Conservation (phyloP, 2,329 filamentous ascomycete species). For the Xylaria sp. region DNA sequence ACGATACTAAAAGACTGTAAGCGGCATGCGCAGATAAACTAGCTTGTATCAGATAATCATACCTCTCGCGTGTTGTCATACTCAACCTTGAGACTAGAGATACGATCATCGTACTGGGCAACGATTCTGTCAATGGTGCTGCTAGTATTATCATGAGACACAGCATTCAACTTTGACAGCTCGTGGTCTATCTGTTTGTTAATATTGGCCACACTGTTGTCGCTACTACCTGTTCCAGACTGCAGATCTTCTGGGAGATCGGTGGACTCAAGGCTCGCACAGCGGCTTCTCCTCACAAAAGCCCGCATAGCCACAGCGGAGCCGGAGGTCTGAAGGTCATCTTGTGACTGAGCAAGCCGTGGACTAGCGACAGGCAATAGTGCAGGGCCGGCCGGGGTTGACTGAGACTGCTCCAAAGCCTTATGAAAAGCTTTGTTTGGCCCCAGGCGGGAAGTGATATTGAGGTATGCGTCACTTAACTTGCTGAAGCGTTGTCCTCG, state of each 20-base stretch:
- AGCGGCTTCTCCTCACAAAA: slow-evolving; percentile 28
- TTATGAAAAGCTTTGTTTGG: slow-evolving; percentile 35
- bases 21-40: neutral
- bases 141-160: slow-evolving; percentile 41
- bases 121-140: slow-evolving; percentile 52
- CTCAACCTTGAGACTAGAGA: slow-evolving; percentile 23
- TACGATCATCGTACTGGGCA: slow-evolving; percentile 45
- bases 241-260: slow-evolving; percentile 4
- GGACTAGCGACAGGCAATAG: slow-evolving; percentile 13
- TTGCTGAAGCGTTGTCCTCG: slow-evolving; percentile 53
- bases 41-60: neutral
- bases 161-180: slow-evolving; percentile 6
- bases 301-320: slow-evolving; percentile 25
- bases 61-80: slow-evolving; percentile 22
- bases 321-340: slow-evolving; percentile 28
- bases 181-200: slow-evolving; percentile 25
- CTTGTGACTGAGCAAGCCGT: slow-evolving; percentile 29
- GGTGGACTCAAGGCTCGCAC: slow-evolving; percentile 11
- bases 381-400: slow-evolving; percentile 7
- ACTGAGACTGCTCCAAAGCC: slow-evolving; percentile 16
- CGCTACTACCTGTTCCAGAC: slow-evolving; percentile 4
- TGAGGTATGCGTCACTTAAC: slow-evolving; percentile 54
- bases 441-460: slow-evolving; percentile 51
- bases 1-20: slow-evolving; percentile 24
- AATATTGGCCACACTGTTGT: neutral